These are phyloP conservation scores for Solanum clarkiae DNA, from an alignment of 257 asterid species.

Conservation along the genomic window DNA sequence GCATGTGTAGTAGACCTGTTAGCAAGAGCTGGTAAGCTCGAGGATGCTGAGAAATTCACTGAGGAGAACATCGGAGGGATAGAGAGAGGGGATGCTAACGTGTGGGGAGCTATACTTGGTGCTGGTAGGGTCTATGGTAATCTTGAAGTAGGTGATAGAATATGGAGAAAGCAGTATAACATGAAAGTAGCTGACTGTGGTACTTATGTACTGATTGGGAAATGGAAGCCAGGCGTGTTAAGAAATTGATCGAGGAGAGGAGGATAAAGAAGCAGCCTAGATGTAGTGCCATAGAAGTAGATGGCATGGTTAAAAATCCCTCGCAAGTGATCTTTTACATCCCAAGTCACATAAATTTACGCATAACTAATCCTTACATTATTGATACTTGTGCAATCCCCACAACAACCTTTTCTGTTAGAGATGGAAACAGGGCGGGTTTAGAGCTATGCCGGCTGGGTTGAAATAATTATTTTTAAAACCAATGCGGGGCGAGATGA, in stretches of 20 bases:
- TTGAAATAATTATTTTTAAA: no score
- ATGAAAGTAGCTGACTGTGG: slow-evolving; percentile 37
- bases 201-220: slow-evolving; percentile 48
- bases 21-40: slow-evolving; percentile 64
- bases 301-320: slow-evolving; percentile 39
- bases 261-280: slow-evolving; percentile 53
- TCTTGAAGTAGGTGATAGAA: slow-evolving; percentile 36
- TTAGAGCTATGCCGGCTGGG: no score
- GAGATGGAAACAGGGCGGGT: no score
- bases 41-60: slow-evolving; percentile 51
- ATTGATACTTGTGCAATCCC: no score
- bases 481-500: no score
- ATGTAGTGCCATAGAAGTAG: slow-evolving; percentile 56
- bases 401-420: no score
- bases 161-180: slow-evolving; percentile 32
- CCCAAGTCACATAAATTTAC: slow-evolving; percentile 9
- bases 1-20: slow-evolving; percentile 79
- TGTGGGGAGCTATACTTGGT: slow-evolving; percentile 65
- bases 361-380: no score
- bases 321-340: slow-evolving; percentile 38
- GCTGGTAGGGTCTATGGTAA: slow-evolving; percentile 51
- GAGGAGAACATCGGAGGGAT: slow-evolving; percentile 31
- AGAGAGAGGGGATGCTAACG: slow-evolving; percentile 32
- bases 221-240: slow-evolving; percentile 36
- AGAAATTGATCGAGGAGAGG: slow-evolving; percentile 32